Evolutionary conservation across 2,329 filamentous ascomycete genomes (phyloP), one percentile per base, ranked within the genome.

Genomic region (Bimuria novae-zelandiae): DNA sequence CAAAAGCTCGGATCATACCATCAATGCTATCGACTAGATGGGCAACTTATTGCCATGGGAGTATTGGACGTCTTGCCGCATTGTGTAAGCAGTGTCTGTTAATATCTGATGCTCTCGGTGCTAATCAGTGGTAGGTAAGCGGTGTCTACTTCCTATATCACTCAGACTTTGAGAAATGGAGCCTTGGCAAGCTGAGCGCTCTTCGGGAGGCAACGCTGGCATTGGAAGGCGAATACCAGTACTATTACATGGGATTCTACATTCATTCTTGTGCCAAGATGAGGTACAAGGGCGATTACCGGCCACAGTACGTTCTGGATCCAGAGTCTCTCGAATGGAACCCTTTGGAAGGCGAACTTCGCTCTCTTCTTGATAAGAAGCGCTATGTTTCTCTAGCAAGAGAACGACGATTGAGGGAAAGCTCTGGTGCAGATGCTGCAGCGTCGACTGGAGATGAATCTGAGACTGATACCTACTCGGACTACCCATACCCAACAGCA

Each of bases 71-170:
- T 94, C 7, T 77, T 94, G 1, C 90, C 90, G 0, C 79, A 90
- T 52, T 87, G 84, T 60, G 88, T 94, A 44, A 92, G 89, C 63
- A 88, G 88, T 4, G 90, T 94, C 10, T 94, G 94, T 74, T 90
- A n/a, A n/a, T n/a, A n/a, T n/a, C n/a, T n/a, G n/a, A n/a, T n/a
- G n/a, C n/a, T n/a, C n/a, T n/a, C n/a, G n/a, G n/a, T n/a, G n/a
- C n/a, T n/a, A n/a, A n/a, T n/a, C n/a, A n/a, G n/a, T n/a, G n/a
- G n/a, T n/a, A n/a, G n/a, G n/a, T n/a, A n/a, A n/a, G 89, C 63
- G 88, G 88, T 4, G 90, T 94, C 10, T 94, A 94, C 74, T 90
- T 94, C 68, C 75, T 94, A 55, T 94, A 94, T 66, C 84, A 92
- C 64, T 85, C 87, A 64, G 89, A 88, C 57, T 84, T 91, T 48